Percentiles rank a stretch among this genome's conserved stretches.
Conservation (phyloP, 1,284 basidiomycete genomes). For the Volvariella surrecta region DNA sequence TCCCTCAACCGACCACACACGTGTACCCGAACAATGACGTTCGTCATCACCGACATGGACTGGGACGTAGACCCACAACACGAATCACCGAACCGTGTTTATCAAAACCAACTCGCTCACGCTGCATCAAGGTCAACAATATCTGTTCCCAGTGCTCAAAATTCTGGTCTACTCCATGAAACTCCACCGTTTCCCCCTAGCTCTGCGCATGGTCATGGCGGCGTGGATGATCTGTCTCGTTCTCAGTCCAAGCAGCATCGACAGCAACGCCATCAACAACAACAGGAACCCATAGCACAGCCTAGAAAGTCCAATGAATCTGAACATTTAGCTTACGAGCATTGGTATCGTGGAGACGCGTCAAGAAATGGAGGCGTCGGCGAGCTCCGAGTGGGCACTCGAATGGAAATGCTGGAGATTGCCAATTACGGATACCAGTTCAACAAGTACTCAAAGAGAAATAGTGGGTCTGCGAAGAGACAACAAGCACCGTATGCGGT, state of each 20-base stretch:
- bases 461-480: conserved; percentile 15
- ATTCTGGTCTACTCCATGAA: conserved; percentile 40
- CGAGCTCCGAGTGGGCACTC: conserved; percentile 59
- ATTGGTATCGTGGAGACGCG: conserved; percentile 77
- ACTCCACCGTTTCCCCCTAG: conserved; percentile 29
- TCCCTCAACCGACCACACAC: not conserved
- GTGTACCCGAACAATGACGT: not conserved
- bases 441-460: conserved; percentile 20
- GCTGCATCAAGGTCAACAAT: conserved; percentile 21
- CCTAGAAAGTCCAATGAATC: conserved; percentile 58
- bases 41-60: not conserved
- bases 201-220: not conserved
- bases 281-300: conserved; percentile 6
- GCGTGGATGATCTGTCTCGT: not conserved
- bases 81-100: conserved; percentile 16
- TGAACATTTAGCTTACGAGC: conserved; percentile 70
- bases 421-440: conserved; percentile 66
- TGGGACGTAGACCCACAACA: conserved; percentile 28
- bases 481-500: conserved; percentile 7
- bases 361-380: conserved; percentile 75
- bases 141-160: conserved; percentile 19
- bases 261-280: too few relatives aligned
- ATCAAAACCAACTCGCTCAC: conserved; percentile 1
- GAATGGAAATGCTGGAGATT: conserved; percentile 75
- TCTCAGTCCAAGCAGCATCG: too few relatives aligned